phyloP scores from a whole-genome alignment of 148 eudicot genomes.

The Vaccinium myrtillus region DNA sequence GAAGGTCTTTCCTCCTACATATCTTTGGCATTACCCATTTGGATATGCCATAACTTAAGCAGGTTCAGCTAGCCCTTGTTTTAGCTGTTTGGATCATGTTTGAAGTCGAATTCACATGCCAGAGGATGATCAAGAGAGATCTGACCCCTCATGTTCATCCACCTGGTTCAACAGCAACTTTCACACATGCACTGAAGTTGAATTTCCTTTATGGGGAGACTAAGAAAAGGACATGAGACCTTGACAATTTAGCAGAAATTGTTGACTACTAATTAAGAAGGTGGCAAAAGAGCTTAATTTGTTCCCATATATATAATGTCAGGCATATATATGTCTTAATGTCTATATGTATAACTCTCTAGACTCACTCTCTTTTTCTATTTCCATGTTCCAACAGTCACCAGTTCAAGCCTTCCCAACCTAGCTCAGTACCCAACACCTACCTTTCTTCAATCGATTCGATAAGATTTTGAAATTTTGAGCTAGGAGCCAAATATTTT shows the following conservation, averaged over 20 bases:
- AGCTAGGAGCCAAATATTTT: slow-evolving; percentile 8
- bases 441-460: background rate
- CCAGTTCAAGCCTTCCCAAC: slow-evolving; percentile 3
- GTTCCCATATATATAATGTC: background rate
- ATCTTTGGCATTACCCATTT: no score
- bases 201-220: background rate
- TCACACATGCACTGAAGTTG: background rate
- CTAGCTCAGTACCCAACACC: background rate
- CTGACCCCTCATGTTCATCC: no score
- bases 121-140: no score
- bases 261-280: background rate
- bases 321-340: background rate
- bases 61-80: background rate
- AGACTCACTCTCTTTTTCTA: background rate
- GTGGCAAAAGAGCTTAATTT: background rate
- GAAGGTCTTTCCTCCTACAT: no score
- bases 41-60: no score
- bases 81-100: background rate
- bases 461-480: background rate
- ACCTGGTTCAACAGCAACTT: background rate
- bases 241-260: background rate
- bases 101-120: no score
- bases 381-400: background rate
- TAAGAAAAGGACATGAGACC: background rate
- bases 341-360: background rate